These are phyloP conservation scores for Aspergillus ibericus DNA, from an alignment of 2,329 filamentous ascomycete species.

Conservation along the genomic window DNA sequence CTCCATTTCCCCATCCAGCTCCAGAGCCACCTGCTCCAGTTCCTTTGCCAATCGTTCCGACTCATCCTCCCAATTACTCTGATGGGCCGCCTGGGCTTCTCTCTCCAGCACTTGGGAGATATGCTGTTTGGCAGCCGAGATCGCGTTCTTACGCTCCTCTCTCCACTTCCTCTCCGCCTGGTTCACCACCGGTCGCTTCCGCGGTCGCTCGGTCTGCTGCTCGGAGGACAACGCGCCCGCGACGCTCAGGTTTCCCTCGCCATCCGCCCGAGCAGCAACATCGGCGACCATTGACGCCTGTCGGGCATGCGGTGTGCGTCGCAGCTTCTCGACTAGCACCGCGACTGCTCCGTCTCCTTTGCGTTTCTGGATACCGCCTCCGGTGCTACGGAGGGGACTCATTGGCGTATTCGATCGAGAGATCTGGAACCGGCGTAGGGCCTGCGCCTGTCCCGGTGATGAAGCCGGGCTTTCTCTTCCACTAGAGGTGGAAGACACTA, in stretches of 20 bases:
- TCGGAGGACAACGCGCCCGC: conserved; percentile 3
- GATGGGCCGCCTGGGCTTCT: conserved; percentile 34
- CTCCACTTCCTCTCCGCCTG: conserved; percentile 42
- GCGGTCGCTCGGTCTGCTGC: conserved; percentile 21
- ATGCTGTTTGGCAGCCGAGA: conserved; percentile 37
- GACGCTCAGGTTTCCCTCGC: conserved; percentile 1
- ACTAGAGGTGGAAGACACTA: conserved; percentile 14
- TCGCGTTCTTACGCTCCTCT: conserved; percentile 34
- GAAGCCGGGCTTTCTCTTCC: conserved; percentile 18
- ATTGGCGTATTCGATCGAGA: conserved; percentile 32
- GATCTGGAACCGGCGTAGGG: conserved; percentile 43
- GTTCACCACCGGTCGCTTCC: conserved; percentile 44
- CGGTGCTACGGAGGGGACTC: conserved; percentile 27
- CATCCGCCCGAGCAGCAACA: conserved; percentile 22
- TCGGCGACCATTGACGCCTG: conserved; percentile 36
- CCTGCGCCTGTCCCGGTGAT: conserved; percentile 15
- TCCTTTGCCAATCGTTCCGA: conserved; percentile 45
- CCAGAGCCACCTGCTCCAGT: conserved; percentile 44
- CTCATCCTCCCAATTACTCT: conserved; percentile 44
- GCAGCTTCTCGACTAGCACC: conserved; percentile 43
- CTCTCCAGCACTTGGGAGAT: conserved; percentile 37
- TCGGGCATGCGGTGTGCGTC: conserved; percentile 33
- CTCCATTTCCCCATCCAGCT: conserved; percentile 38
- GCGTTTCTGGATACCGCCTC: conserved; percentile 39
- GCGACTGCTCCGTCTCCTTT: conserved; percentile 32